Evolutionary conservation across 768 basidiomycete species (phyloP).

Genomic region (Kwoniella bestiolae): DNA sequence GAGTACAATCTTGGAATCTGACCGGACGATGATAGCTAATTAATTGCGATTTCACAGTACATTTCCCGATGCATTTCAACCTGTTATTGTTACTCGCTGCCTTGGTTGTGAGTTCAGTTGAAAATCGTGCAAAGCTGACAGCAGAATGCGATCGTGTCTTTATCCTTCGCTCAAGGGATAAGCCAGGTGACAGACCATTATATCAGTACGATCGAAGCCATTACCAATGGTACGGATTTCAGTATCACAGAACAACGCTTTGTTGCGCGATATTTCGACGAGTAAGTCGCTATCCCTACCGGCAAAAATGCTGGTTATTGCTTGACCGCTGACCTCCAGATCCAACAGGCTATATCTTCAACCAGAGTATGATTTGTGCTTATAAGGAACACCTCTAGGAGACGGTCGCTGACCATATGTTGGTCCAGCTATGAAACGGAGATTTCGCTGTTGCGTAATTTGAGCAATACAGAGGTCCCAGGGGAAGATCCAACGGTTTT

Average conservation of each 20-base stretch:
- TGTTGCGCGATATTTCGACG: slow-evolving; percentile 7
- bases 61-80: slow-evolving; percentile 45
- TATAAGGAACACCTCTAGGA: no score
- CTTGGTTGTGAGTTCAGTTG: slow-evolving; percentile 35
- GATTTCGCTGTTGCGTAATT: not conserved
- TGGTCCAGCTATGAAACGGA: slow-evolving; percentile 18
- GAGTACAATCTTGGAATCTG: not conserved
- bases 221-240: slow-evolving; percentile 23
- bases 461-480: slow-evolving; percentile 3
- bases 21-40: not conserved
- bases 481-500: slow-evolving; percentile 25
- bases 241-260: not conserved
- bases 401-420: no score
- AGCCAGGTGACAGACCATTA: slow-evolving; percentile 20
- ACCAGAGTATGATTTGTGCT: no score
- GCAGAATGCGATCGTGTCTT: slow-evolving; percentile 38
- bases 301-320: not conserved
- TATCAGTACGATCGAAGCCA: slow-evolving; percentile 10
- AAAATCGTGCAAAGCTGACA: not conserved
- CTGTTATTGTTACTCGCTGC: slow-evolving; percentile 42
- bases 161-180: slow-evolving; percentile 39
- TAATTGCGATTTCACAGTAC: slow-evolving; percentile 9
- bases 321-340: not conserved
- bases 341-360: slow-evolving; percentile 13
- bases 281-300: not conserved